Evolutionary conservation across 345 rosid species (phyloP).

Genomic region (Lepidium africanum): DNA sequence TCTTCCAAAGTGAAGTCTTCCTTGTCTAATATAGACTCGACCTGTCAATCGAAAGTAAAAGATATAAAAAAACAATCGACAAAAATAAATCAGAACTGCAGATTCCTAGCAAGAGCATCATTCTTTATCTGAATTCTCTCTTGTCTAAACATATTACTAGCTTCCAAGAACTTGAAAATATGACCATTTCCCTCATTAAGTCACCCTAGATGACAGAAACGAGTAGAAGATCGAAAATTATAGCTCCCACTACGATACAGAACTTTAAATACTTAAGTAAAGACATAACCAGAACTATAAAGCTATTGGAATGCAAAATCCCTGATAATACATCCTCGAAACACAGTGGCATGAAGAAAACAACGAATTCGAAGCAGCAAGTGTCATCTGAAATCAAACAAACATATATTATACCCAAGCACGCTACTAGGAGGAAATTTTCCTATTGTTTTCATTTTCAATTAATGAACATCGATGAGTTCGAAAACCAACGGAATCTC

Average conservation of each 20-base stretch:
- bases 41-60: constrained; percentile 36
- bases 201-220: background rate
- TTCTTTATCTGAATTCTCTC: background rate
- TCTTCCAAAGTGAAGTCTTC: constrained; percentile 92
- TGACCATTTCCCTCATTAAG: background rate
- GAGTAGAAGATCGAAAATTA: background rate
- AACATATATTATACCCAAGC: background rate
- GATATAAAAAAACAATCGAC: background rate
- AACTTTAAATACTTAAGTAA: background rate
- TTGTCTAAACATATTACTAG: background rate
- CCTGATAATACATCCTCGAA: background rate
- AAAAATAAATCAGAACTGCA: background rate
- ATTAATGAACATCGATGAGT: background rate
- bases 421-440: background rate
- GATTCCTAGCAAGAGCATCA: background rate
- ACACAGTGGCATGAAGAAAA: background rate
- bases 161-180: background rate
- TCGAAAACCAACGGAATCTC: constrained; percentile 8
- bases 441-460: background rate
- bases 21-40: constrained; percentile 84
- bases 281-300: background rate
- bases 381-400: background rate
- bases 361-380: background rate
- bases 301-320: background rate
- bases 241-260: background rate